Evolutionary conservation across 2,329 filamentous ascomycete genomes (phyloP).

Genomic region (Penicillium hesseltinei): DNA sequence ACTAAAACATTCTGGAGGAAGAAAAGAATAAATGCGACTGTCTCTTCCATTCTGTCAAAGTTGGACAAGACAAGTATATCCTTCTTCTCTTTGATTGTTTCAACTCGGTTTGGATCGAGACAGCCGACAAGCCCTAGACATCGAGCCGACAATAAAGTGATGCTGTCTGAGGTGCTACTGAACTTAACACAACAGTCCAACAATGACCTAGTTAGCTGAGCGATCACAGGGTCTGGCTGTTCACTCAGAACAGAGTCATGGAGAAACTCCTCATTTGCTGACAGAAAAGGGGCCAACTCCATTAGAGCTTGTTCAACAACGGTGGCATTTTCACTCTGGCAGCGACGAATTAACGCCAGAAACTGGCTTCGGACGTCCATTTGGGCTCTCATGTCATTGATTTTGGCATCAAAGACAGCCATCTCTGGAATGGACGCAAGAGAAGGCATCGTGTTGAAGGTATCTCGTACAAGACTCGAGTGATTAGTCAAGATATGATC

Average conservation of each 20-base stretch:
- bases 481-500: constrained; percentile 64
- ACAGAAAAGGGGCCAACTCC: constrained; percentile 74
- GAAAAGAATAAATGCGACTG: constrained; percentile 80
- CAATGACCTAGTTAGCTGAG: constrained; percentile 70
- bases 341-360: constrained; percentile 68
- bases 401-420: constrained; percentile 62
- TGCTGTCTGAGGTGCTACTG: constrained; percentile 63
- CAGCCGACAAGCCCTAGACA: constrained; percentile 88
- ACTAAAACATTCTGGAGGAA: constrained; percentile 84
- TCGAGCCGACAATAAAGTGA: constrained; percentile 71
- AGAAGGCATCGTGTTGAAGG: constrained; percentile 75
- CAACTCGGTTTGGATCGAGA: constrained; percentile 84
- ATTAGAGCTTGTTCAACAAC: constrained; percentile 78
- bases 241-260: constrained; percentile 79
- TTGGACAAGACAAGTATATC: constrained; percentile 87
- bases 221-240: constrained; percentile 73
- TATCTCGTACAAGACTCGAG: constrained; percentile 59
- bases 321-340: constrained; percentile 78
- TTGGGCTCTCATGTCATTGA: constrained; percentile 63
- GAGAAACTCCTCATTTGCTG: constrained; percentile 70
- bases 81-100: constrained; percentile 71
- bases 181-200: constrained; percentile 85
- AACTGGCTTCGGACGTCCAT: constrained; percentile 67
- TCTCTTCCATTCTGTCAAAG: constrained; percentile 74
- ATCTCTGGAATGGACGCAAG: constrained; percentile 69